Evolutionary conservation across 345 rosid genomes (phyloP).

Genomic region (Eucalyptus lansdowneana): DNA sequence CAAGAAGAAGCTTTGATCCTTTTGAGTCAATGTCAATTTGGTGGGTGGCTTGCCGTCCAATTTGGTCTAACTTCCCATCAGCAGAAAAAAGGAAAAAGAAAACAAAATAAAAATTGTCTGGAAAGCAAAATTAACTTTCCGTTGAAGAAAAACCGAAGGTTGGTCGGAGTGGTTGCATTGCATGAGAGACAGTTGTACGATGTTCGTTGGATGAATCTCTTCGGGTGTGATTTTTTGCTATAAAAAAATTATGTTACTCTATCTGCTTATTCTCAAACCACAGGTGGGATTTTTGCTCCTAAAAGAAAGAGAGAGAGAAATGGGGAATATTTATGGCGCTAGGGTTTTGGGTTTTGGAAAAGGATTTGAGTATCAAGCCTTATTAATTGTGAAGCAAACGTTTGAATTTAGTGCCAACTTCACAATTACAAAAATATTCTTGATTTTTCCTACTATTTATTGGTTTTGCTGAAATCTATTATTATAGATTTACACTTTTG

Average conservation of each 20-base stretch:
- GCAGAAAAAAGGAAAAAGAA: background rate
- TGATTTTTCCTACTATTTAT: background rate
- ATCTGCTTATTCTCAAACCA: background rate
- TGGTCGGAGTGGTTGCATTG: background rate
- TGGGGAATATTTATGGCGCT: too few relatives aligned
- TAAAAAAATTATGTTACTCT: background rate
- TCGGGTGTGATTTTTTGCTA: background rate
- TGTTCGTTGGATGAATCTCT: rapidly evolving
- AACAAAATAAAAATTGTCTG: background rate
- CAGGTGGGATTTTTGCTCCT: background rate
- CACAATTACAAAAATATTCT: background rate
- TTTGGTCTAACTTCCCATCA: background rate
- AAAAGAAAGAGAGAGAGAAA: background rate
- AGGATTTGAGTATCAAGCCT: too few relatives aligned
- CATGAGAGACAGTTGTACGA: background rate
- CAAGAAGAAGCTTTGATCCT: background rate
- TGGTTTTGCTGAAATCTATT: too few relatives aligned
- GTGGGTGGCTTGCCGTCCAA: background rate
- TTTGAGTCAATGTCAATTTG: background rate
- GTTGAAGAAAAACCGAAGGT: background rate
- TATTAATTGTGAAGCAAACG: background rate
- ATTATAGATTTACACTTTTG: too few relatives aligned
- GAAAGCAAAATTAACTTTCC: background rate
- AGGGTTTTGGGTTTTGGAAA: too few relatives aligned
- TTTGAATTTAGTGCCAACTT: background rate